Base-by-base conservation (phyloP, 75 land plant species). In the Cupressus sempervirens region DNA sequence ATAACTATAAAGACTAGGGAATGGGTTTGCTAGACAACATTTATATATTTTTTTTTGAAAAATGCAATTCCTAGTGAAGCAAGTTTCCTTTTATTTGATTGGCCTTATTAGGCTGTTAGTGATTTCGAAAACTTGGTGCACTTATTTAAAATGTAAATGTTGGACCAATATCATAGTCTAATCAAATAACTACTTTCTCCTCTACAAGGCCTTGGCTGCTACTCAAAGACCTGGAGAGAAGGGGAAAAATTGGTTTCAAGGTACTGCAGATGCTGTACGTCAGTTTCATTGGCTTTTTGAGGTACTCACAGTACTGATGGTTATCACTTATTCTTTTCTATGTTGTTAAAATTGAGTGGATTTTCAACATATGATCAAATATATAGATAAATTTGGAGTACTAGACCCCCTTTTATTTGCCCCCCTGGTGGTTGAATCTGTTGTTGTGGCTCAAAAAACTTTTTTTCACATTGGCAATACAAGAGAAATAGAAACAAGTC, bases 221-320 rank as follows among this genome's bases (percentile, higher is more conserved):
- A 93, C 96, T 83, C 96, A 95, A 84, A 92, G 91, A 23, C 92
- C 92, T 41, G 96, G 96, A 32, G 92, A 93, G 73, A 86, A 89
- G 0, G 96, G 96, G 13, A 92, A 89, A 81, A 87, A 85, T 20
- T 95, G 96, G 96, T 95, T 95, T 82, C 96, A 95, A 81, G 96
- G 96, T 30, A 93, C 95, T 65, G 96, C 96, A 36, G 96, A 95
- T 87, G 96, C 96, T 43, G 96, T 95, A 16, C 72, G 96, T 26
- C 96, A 95, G 82, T 95, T 91, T 80, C 85, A 88, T 79, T 95
- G 96, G 96, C 89, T 95, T n/a, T 89, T 95, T 90, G 93, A 92
- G 88, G 93, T 90, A 81, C 67, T 83, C 18, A 76, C 32, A 23
- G 76, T 30, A 62, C 70, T 53, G 35, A 29, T 72, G 9, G 29